Evolutionary conservation across 2,329 filamentous ascomycete genomes (phyloP).

Genomic region (Calonectria montana): DNA sequence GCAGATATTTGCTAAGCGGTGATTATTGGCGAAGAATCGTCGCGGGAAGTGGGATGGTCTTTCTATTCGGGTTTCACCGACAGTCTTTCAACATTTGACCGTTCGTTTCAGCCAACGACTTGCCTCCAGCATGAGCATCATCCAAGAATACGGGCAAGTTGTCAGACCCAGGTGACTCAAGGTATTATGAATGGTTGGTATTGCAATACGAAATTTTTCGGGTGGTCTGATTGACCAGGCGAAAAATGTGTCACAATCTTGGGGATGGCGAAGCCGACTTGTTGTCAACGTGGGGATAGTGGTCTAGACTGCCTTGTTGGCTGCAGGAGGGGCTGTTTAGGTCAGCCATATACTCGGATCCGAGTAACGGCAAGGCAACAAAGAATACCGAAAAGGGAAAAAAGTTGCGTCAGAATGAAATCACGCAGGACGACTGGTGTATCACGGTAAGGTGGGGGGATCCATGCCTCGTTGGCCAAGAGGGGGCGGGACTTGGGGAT

Average conservation of each 20-base stretch:
- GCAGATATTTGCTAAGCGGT: not conserved
- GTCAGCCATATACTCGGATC: not conserved
- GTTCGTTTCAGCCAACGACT: not conserved
- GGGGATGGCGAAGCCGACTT: not conserved
- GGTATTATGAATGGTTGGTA: not conserved
- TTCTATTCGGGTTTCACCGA: not conserved
- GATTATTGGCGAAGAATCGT: not conserved
- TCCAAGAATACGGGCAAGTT: not conserved
- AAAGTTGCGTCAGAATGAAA: not conserved
- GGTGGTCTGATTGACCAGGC: not conserved
- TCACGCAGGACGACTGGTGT: not conserved
- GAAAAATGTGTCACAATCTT: not conserved
- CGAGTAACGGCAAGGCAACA: not conserved
- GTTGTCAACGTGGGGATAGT: not conserved
- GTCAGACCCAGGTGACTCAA: not conserved
- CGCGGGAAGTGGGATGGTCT: not conserved
- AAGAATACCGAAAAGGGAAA: not conserved
- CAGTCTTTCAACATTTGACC: not conserved
- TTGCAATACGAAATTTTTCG: not conserved
- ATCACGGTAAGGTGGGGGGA: not conserved
- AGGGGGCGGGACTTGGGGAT: not conserved
- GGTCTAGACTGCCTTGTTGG: not conserved
- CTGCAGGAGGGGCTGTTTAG: not conserved
- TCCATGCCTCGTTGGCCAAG: not conserved
- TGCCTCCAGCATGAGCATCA: not conserved